phyloP scores from a whole-genome alignment of 2,329 filamentous ascomycete species.

The Aspergillus thermomutatus region DNA sequence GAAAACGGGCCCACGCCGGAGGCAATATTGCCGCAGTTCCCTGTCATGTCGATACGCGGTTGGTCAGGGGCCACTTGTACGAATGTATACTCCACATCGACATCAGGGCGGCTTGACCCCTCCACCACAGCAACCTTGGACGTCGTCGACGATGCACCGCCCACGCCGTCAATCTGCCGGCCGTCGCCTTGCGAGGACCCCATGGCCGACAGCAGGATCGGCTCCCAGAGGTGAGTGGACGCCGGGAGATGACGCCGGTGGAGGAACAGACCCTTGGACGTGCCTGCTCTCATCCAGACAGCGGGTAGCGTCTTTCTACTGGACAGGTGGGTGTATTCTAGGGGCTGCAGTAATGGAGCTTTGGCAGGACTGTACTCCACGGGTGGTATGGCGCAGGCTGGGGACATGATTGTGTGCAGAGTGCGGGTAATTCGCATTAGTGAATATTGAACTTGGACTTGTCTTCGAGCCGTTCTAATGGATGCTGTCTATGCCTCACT shows the following conservation, averaged over 20 bases:
- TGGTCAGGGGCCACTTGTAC: conserved; percentile 62
- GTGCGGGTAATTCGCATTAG: too few species aligned
- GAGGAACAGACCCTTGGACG: conserved; percentile 41
- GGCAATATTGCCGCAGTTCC: conserved; percentile 70
- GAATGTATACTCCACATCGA: conserved; percentile 67
- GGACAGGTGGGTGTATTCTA: neutral
- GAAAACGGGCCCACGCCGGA: conserved; percentile 62
- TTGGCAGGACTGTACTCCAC: too few species aligned
- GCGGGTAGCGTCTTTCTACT: conserved; percentile 23
- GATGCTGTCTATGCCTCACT: too few species aligned
- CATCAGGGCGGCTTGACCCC: conserved; percentile 41
- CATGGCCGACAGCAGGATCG: conserved; percentile 31
- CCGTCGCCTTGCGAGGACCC: conserved; percentile 26
- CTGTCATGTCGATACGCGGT: conserved; percentile 57
- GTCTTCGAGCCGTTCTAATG: too few species aligned
- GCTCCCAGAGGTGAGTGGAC: conserved; percentile 23
- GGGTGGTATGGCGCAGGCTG: too few species aligned
- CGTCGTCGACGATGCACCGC: conserved; percentile 62
- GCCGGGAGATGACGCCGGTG: conserved; percentile 31
- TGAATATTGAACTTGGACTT: too few species aligned
- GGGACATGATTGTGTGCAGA: too few species aligned
- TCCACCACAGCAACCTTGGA: conserved; percentile 66
- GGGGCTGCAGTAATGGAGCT: too few species aligned
- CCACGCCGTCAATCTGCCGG: conserved; percentile 66
- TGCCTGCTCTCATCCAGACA: conserved; percentile 39